Evolutionary conservation across 1,284 basidiomycete species (phyloP).

Genomic region (Ustilago shanxiensis): DNA sequence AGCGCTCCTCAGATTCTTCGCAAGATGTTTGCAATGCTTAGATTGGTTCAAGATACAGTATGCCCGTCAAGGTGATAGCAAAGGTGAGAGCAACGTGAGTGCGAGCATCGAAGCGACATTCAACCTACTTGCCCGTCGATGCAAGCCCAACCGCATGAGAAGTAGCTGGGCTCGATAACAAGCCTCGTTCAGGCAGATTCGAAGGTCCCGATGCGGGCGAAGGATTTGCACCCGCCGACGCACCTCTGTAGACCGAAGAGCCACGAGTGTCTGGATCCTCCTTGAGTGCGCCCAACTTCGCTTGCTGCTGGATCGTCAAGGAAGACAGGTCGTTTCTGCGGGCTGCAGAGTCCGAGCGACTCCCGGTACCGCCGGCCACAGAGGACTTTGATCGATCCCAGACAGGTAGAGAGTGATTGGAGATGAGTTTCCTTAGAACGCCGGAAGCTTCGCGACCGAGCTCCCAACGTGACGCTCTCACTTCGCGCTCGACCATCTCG

Average conservation of each 20-base stretch:
- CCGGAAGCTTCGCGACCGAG: conserved; percentile 57
- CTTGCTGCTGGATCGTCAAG: conserved; percentile 24
- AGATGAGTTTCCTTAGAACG: conserved; percentile 55
- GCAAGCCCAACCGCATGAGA: background rate
- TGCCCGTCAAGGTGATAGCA: background rate
- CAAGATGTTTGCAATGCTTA: background rate
- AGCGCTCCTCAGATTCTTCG: no score
- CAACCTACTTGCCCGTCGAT: background rate
- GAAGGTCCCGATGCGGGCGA: conserved; percentile 13
- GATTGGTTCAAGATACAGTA: background rate
- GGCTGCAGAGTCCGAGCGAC: background rate
- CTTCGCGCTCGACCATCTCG: conserved; percentile 55
- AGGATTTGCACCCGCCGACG: background rate
- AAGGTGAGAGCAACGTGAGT: background rate
- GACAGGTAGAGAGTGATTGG: conserved; percentile 40
- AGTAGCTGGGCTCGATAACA: conserved; percentile 12
- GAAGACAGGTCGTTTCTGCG: conserved; percentile 22
- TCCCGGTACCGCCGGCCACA: background rate
- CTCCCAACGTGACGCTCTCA: conserved; percentile 58
- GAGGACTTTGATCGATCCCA: conserved; percentile 25
- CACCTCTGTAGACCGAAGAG: background rate
- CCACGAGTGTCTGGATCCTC: conserved; percentile 25
- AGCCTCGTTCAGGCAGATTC: background rate
- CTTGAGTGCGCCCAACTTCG: conserved; percentile 20
- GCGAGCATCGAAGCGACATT: background rate